These are phyloP conservation scores for Hortiboletus rubellus DNA, from an alignment of 1,284 basidiomycete species.

Conservation along the genomic window DNA sequence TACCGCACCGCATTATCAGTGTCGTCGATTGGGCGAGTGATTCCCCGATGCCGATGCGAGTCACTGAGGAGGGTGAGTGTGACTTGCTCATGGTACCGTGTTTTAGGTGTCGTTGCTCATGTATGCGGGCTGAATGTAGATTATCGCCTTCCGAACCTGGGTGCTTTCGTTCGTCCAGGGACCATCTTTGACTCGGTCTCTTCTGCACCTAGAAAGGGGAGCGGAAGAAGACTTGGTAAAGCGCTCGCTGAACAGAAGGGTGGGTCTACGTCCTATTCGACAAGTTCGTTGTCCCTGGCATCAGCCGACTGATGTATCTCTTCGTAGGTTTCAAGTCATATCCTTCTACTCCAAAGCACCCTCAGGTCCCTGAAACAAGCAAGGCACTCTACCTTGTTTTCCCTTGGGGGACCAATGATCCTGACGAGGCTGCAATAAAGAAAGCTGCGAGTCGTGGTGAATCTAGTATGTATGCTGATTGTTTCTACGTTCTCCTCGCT, in stretches of 20 bases:
- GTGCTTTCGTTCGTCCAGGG: slow-evolving; percentile 25
- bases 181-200: slow-evolving; percentile 20
- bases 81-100: background rate
- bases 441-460: slow-evolving; percentile 37
- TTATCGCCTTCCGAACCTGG: slow-evolving; percentile 25
- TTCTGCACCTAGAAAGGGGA: slow-evolving; percentile 2
- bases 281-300: background rate
- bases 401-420: slow-evolving; percentile 76
- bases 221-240: slow-evolving; percentile 21
- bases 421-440: slow-evolving; percentile 54
- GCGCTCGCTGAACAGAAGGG: slow-evolving; percentile 13
- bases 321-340: slow-evolving; percentile 8
- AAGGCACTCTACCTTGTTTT: slow-evolving; percentile 70
- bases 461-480: slow-evolving; percentile 12
- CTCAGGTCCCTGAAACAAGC: slow-evolving; percentile 22
- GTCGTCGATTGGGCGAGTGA: slow-evolving; percentile 86
- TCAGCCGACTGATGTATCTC: background rate
- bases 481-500: background rate
- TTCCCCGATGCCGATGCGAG: slow-evolving; percentile 43
- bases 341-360: slow-evolving; percentile 32
- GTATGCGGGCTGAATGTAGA: slow-evolving; percentile 11
- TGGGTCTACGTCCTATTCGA: background rate
- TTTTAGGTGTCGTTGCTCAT: background rate
- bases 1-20: slow-evolving; percentile 71
- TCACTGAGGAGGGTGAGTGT: slow-evolving; percentile 20